A percentile compares a stretch with the other conserved stretches of the same genome.
Evolutionary conservation across 805 yeast genomes (phyloP).

Genomic region (Wickerhamomyces bovis): DNA sequence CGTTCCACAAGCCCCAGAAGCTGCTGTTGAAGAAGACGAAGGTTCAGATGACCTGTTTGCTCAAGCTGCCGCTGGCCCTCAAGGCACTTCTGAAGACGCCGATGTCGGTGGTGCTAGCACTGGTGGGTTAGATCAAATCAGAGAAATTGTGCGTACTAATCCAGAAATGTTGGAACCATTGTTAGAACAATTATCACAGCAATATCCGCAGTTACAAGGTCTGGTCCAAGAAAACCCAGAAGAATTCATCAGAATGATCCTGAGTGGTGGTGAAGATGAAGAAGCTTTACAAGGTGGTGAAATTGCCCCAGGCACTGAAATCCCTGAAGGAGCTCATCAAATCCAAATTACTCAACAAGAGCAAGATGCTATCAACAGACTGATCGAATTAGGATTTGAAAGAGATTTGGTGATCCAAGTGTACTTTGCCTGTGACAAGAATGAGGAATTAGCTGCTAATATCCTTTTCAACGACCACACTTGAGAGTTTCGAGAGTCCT

Average conservation of each 20-base stretch:
- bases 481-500: slow-evolving; percentile 17
- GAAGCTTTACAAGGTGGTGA: slow-evolving; percentile 36
- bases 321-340: slow-evolving; percentile 35
- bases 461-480: slow-evolving; percentile 64
- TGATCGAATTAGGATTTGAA: slow-evolving; percentile 91
- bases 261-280: slow-evolving; percentile 38
- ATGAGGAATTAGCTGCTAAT: slow-evolving; percentile 95
- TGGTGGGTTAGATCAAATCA: slow-evolving; percentile 44
- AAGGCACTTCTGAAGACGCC: slow-evolving; percentile 17
- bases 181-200: slow-evolving; percentile 71
- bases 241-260: slow-evolving; percentile 68
- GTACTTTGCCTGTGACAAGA: slow-evolving; percentile 95
- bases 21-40: slow-evolving; percentile 20
- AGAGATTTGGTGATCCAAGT: slow-evolving; percentile 84
- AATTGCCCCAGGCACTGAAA: slow-evolving; percentile 29
- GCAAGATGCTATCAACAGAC: slow-evolving; percentile 80
- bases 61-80: slow-evolving; percentile 32
- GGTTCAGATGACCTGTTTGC: slow-evolving; percentile 29
- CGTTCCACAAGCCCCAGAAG: slow-evolving; percentile 14
- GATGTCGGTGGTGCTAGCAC: slow-evolving; percentile 25
- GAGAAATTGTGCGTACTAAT: slow-evolving; percentile 74
- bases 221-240: slow-evolving; percentile 85
- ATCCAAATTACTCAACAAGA: slow-evolving; percentile 74
- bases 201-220: slow-evolving; percentile 81
- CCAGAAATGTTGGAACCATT: slow-evolving; percentile 86